These are phyloP conservation scores for Sordaria brevicollis DNA, from an alignment of 495 filamentous ascomycete species.

Conservation along the genomic window DNA sequence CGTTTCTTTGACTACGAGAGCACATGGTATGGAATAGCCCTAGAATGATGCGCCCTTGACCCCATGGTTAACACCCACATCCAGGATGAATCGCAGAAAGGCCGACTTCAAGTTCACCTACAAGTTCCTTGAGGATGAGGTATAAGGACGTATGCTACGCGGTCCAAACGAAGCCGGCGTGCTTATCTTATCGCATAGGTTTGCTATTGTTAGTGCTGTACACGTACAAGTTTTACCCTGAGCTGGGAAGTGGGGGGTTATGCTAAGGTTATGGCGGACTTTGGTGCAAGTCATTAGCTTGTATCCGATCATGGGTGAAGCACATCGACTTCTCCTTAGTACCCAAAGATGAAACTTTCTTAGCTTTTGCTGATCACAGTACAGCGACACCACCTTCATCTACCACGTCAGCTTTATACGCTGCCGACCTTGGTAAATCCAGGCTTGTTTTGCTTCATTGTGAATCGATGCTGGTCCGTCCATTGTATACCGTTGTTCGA, in stretches of 20 bases:
- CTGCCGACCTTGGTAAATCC: background rate
- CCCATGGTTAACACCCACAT: slow-evolving; percentile 1
- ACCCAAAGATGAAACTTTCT: background rate
- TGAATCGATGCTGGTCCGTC: background rate
- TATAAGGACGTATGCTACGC: background rate
- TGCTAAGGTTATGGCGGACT: background rate
- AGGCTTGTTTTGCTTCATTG: background rate
- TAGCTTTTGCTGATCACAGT: background rate
- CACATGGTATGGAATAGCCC: slow-evolving; percentile 59
- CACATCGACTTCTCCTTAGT: background rate
- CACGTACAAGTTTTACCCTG: background rate
- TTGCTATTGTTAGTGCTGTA: background rate
- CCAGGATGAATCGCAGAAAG: slow-evolving; percentile 98
- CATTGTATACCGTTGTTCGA: background rate
- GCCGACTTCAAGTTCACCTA: slow-evolving; percentile 98
- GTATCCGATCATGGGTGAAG: background rate
- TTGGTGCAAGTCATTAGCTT: background rate
- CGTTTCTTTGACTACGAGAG: slow-evolving; percentile 99
- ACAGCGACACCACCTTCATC: background rate
- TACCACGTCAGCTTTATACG: background rate
- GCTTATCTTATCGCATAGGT: background rate
- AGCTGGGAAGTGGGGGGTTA: background rate
- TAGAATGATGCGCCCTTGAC: slow-evolving; percentile 21
- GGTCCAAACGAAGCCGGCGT: background rate
- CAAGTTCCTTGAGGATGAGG: slow-evolving; percentile 50